Evolutionary conservation across 2,329 filamentous ascomycete species (phyloP), one percentile per base, ranked within the genome.

Genomic region (Botrytis hyacinthi): DNA sequence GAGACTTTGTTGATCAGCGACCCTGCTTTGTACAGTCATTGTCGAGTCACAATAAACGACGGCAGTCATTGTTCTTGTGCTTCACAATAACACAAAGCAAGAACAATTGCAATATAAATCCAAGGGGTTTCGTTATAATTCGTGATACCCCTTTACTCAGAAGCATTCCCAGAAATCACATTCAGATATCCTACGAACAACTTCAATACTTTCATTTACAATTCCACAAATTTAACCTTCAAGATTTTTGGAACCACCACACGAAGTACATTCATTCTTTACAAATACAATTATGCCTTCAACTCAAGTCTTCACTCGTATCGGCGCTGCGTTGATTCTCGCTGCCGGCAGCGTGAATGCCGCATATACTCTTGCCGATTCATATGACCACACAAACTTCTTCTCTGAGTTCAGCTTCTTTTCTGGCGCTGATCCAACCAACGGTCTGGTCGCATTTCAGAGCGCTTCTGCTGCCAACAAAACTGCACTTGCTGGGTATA

Each of bases 401-500:
- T 81, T 87, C 70, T 82, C 81, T 51, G 84, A 84, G 73, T 89
- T 89, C 80, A 73, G 85, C 73, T 90, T 91, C 82, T 90, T 86
- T 82, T 83, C 80, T 70, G 82, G 81, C 5, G 74, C 82, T 0
- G 93, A 96, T 79, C 93, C 93, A 0, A 96, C 93, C 3, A 78
- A 90, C 75, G 93, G 93, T 46, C 93, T 90, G 78, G 93, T 96
- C 77, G 83, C 88, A 74, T 96, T 94, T 78, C 86, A 90, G 71
- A 84, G 88, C 76, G 84, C 86, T 69, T 73, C 80, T n/a, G 87
- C 86, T 2, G 92, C 93, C 72, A 86, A 87, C 74, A 79, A 81
- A n/a, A 81, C 83, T 54, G 86, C 86, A 26, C 85, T 94, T 14
- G 79, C 79, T 44, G 77, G 77, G 9, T 78, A 76, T 63, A 63